Evolutionary conservation across 176 grass and related monocot genomes (phyloP).

Genomic region (Carex cristatella): DNA sequence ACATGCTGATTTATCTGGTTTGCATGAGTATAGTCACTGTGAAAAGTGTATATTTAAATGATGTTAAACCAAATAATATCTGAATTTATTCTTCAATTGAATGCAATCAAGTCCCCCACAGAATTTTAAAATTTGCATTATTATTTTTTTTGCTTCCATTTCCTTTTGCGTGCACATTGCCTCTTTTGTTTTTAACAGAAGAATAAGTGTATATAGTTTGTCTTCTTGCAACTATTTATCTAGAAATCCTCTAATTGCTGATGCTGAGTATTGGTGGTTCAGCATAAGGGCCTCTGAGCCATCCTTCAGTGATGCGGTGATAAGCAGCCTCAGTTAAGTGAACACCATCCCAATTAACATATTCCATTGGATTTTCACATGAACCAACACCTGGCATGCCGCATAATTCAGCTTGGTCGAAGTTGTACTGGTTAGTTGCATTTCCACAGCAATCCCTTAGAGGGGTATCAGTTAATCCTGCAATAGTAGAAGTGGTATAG

Average conservation of each 20-base stretch:
- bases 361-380: background rate
- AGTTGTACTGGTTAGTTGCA: background rate
- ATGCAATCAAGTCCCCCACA: background rate
- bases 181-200: background rate
- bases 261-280: background rate
- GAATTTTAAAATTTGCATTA: background rate
- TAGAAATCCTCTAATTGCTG: background rate
- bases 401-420: background rate
- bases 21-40: too few relatives aligned
- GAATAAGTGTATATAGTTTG: background rate
- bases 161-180: background rate
- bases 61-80: background rate
- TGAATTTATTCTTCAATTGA: background rate
- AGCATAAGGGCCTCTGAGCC: constrained; percentile 16
- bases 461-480: constrained; percentile 34
- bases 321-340: constrained; percentile 14
- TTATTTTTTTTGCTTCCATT: background rate
- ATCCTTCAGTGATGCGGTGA: background rate
- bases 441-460: constrained; percentile 20
- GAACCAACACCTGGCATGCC: background rate
- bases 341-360: constrained; percentile 14
- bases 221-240: background rate
- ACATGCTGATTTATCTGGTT: too few relatives aligned
- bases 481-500: background rate
- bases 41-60: too few relatives aligned